These are phyloP conservation scores for Aspergillus funiculosus DNA, from an alignment of 495 filamentous ascomycete genomes.

Conservation along the genomic window DNA sequence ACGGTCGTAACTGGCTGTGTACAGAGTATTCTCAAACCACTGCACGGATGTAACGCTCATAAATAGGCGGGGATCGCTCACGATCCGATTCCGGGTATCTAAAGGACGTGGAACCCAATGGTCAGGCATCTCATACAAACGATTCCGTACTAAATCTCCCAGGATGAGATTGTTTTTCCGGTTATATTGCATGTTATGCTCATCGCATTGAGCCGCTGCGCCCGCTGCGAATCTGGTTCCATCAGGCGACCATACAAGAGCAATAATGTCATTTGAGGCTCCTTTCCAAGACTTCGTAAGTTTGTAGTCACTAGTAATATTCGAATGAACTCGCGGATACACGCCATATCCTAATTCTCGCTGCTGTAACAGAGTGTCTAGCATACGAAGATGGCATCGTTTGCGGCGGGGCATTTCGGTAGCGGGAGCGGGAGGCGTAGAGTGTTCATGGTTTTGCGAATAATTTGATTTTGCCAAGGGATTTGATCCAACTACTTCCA, in stretches of 20 bases:
- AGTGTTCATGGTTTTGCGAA: background rate
- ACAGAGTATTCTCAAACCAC: conserved; percentile 61
- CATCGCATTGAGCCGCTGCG: conserved; percentile 67
- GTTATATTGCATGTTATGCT: conserved; percentile 79
- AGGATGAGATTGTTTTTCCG: conserved; percentile 68
- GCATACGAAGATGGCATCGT: background rate
- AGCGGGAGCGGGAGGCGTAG: background rate
- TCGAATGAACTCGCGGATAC: conserved; percentile 15
- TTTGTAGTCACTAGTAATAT: conserved; percentile 24
- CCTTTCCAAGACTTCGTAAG: conserved; percentile 45
- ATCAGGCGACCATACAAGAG: conserved; percentile 46
- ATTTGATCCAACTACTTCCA: background rate
- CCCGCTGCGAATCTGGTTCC: conserved; percentile 51
- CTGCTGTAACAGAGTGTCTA: conserved; percentile 19
- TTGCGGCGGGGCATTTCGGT: background rate
- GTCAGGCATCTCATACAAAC: conserved; percentile 59
- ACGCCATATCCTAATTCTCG: conserved; percentile 24
- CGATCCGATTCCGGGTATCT: conserved; percentile 47
- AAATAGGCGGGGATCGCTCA: conserved; percentile 64
- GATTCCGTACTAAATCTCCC: conserved; percentile 52
- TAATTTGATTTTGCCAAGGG: background rate
- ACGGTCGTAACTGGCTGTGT: conserved; percentile 75
- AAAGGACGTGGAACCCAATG: conserved; percentile 58
- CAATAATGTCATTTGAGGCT: conserved; percentile 46
- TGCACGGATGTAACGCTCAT: conserved; percentile 71